phyloP scores from a whole-genome alignment of 2,329 filamentous ascomycete species.

The Teratosphaeriaceae sp. region DNA sequence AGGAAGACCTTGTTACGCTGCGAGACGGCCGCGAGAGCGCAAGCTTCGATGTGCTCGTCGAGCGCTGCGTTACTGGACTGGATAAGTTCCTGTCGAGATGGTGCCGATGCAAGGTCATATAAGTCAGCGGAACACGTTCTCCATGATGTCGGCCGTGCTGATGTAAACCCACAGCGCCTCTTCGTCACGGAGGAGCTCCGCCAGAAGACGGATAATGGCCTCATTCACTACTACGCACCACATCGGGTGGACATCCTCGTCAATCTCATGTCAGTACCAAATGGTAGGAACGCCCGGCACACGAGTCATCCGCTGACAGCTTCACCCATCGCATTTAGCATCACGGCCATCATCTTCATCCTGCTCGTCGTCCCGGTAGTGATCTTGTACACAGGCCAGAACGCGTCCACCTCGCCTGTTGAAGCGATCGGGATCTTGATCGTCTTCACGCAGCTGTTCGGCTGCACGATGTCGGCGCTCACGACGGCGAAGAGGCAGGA shows the following conservation, averaged over 20 bases:
- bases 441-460: conserved; percentile 24
- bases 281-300: too few species aligned
- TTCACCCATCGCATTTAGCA: too few species aligned
- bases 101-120: neutral
- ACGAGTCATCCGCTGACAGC: too few species aligned
- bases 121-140: neutral
- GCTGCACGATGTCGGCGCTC: conserved; percentile 15
- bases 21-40: conserved; percentile 35
- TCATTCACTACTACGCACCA: conserved; percentile 32
- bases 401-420: conserved; percentile 29
- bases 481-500: conserved; percentile 18
- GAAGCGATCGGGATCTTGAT: conserved; percentile 37
- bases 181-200: conserved; percentile 34
- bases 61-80: conserved; percentile 12
- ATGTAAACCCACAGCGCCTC: conserved; percentile 8
- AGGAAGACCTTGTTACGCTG: conserved; percentile 36
- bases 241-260: conserved; percentile 34
- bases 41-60: conserved; percentile 34
- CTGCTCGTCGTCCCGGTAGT: conserved; percentile 36
- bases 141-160: neutral
- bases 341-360: conserved; percentile 37
- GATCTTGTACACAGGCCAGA: conserved; percentile 33
- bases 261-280: too few species aligned
- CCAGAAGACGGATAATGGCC: conserved; percentile 29
- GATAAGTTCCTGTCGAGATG: neutral